Conservation (phyloP, 129 eudicot species). For the Artemisia argyi region DNA sequence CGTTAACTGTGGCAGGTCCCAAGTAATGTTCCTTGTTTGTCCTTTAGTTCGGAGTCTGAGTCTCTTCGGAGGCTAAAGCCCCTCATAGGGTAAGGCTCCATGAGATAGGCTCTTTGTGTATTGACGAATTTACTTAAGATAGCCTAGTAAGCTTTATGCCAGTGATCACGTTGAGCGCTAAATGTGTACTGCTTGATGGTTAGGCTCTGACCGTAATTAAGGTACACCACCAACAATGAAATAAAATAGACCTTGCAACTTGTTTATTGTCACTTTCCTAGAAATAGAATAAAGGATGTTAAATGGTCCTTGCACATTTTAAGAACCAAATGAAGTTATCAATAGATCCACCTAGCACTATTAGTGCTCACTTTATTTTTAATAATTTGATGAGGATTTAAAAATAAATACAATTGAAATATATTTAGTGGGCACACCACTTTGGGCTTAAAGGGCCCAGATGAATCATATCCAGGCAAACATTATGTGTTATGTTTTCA, state of each 20-base stretch:
- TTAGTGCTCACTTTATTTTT: slow-evolving; percentile 27
- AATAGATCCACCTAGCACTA: slow-evolving; percentile 24
- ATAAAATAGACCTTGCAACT: slow-evolving; percentile 24
- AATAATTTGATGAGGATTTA: slow-evolving; percentile 26
- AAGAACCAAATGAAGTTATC: slow-evolving; percentile 29
- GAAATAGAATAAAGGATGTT: slow-evolving; percentile 26
- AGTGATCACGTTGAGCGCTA: too few species aligned
- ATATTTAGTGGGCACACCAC: slow-evolving; percentile 44
- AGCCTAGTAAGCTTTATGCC: too few species aligned
- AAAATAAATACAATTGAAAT: slow-evolving; percentile 20
- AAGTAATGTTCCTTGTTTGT: too few species aligned
- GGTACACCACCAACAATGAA: not conserved
- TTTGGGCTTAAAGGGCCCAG: slow-evolving; percentile 58
- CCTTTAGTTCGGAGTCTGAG: too few species aligned
- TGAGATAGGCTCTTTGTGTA: too few species aligned
- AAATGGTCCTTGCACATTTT: slow-evolving; percentile 32
- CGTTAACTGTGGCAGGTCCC: too few species aligned
- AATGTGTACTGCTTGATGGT: too few species aligned
- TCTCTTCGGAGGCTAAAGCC: too few species aligned
- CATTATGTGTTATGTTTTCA: slow-evolving; percentile 30
- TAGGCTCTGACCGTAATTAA: too few species aligned
- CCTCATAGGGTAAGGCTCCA: too few species aligned
- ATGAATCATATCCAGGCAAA: slow-evolving; percentile 56
- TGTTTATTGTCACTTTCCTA: slow-evolving; percentile 33
- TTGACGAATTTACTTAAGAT: too few species aligned